phyloP scores from a whole-genome alignment of 164 flowering plant genomes.

The Vitis riparia region DNA sequence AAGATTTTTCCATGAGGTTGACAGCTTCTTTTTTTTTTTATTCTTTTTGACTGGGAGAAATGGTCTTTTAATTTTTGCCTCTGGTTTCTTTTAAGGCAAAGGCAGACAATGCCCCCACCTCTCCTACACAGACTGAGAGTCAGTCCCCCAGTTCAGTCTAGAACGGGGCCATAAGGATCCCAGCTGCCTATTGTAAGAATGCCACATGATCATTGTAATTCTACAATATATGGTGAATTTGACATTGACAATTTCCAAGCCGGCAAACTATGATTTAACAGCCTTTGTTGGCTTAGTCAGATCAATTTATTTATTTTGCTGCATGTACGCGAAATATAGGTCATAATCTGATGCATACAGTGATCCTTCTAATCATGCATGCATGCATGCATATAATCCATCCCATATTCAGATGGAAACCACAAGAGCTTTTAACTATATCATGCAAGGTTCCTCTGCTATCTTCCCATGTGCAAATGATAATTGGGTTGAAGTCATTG shows the following conservation, averaged over 20 bases:
- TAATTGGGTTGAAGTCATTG: conserved; percentile 17
- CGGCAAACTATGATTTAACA: background rate
- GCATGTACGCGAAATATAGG: background rate
- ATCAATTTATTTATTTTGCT: background rate
- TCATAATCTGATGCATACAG: background rate
- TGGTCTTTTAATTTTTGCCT: no score
- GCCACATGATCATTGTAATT: no score
- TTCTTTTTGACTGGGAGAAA: no score
- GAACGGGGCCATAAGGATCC: no score
- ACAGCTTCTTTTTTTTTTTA: background rate
- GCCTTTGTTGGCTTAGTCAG: background rate
- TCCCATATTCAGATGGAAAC: conserved; percentile 3
- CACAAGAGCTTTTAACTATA: conserved; percentile 8
- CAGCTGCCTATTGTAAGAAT: no score
- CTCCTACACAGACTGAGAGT: no score
- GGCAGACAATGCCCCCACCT: no score
- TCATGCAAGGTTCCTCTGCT: conserved; percentile 6
- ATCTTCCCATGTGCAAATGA: conserved; percentile 25
- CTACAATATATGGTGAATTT: background rate
- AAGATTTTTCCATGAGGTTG: background rate
- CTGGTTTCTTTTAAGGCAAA: no score
- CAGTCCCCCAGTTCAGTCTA: no score
- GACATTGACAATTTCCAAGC: background rate
- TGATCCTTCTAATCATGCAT: conserved; percentile 5
- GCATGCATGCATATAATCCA: background rate